A percentile compares a stretch with the other conserved stretches of the same genome.
Evolutionary conservation across 1,139 yeast genomes (phyloP).

Genomic region (Casaregolazyma lundiana): DNA sequence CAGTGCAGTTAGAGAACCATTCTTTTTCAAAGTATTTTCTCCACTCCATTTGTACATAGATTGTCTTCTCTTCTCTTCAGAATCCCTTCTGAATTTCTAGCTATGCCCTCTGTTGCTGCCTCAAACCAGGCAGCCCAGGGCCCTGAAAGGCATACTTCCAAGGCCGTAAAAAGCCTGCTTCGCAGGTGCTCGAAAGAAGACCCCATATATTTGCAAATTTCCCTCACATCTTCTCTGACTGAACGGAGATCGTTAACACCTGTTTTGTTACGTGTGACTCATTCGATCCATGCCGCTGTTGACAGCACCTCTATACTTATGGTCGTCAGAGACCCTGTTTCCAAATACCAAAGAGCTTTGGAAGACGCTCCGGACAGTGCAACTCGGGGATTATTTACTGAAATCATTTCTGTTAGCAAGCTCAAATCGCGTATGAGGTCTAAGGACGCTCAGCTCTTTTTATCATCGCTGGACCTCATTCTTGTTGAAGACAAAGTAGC

Average conservation of each 20-base stretch:
- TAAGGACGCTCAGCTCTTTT: constrained; percentile 14
- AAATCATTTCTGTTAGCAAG: constrained; percentile 24
- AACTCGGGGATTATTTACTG: constrained; percentile 25
- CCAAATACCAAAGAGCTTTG: constrained; percentile 19
- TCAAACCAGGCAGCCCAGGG: not conserved
- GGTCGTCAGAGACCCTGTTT: constrained; percentile 27
- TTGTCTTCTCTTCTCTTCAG: too few species aligned
- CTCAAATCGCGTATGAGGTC: constrained; percentile 20
- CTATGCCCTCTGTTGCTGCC: not conserved
- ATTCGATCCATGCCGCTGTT: constrained; percentile 18
- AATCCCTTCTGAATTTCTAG: too few species aligned
- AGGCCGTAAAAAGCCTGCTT: constrained; percentile 13
- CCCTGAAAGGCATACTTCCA: not conserved
- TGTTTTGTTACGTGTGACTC: constrained; percentile 24
- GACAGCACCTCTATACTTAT: constrained; percentile 22
- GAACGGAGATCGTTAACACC: constrained; percentile 19
- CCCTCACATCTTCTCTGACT: constrained; percentile 13
- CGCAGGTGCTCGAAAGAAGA: constrained; percentile 13
- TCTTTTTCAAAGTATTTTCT: too few species aligned
- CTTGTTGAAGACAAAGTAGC: constrained; percentile 24
- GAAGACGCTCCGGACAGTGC: constrained; percentile 20
- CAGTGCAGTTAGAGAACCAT: too few species aligned
- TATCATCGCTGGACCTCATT: constrained; percentile 23
- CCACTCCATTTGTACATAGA: too few species aligned
- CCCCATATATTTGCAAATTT: constrained; percentile 22